These are phyloP conservation scores for Nakazawaea peltata DNA, from an alignment of 805 yeast genomes.

Conservation along the genomic window DNA sequence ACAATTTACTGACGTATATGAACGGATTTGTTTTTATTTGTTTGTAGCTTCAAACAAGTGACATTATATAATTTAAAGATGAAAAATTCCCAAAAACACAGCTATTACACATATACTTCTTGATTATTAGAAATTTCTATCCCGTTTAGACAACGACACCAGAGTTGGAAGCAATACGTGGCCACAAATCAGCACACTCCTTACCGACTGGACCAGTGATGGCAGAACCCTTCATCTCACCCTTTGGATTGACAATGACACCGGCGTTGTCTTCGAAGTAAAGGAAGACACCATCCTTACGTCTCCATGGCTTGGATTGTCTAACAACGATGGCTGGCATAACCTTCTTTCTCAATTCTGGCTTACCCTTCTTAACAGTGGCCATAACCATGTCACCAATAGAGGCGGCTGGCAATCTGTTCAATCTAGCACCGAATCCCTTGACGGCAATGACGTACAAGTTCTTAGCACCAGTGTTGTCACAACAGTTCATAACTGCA, in stretches of 20 bases:
- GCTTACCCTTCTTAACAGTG: conserved; percentile 99
- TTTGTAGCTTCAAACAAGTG: no score
- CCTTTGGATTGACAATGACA: conserved; percentile 99
- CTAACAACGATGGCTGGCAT: conserved; percentile 99
- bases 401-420: conserved; percentile 99
- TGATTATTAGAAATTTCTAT: no score
- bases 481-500: conserved; percentile 99
- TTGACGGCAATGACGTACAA: conserved; percentile 97
- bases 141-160: conserved; percentile 99
- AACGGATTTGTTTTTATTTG: no score
- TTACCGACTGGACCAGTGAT: conserved; percentile 99
- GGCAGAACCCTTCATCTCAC: conserved; percentile 99
- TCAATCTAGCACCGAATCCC: conserved; percentile 99
- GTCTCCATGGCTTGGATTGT: conserved; percentile 99
- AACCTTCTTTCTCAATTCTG: conserved; percentile 99
- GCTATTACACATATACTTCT: no score
- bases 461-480: conserved; percentile 99
- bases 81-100: no score
- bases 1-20: no score
- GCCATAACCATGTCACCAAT: conserved; percentile 99
- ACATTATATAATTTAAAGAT: no score
- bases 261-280: conserved; percentile 99
- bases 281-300: conserved; percentile 99
- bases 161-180: conserved; percentile 99
- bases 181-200: conserved; percentile 99